Percentiles rank a stretch among this genome's conserved stretches.
Evolutionary conservation across 768 basidiomycete genomes (phyloP).

Genomic region (Rhodotorula graminis): DNA sequence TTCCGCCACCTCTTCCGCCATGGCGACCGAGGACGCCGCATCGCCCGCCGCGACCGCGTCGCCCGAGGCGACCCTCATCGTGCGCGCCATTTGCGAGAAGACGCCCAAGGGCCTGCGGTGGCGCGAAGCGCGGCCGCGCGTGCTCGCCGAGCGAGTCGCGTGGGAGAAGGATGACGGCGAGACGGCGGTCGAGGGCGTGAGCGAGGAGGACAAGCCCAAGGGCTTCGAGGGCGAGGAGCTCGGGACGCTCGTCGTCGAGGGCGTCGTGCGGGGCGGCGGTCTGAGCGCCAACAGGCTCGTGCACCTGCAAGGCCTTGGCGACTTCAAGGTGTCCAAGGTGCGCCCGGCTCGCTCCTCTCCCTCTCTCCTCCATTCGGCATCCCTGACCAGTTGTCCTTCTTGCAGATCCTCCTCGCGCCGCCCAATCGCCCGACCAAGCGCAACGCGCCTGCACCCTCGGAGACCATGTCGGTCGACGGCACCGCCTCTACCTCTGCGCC

Average conservation of each 20-base stretch:
- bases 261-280: constrained; percentile 71
- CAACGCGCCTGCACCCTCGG: constrained; percentile 7
- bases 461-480: constrained; percentile 62
- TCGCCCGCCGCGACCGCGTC: constrained; percentile 46
- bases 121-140: constrained; percentile 72
- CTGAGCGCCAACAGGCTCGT: constrained; percentile 78
- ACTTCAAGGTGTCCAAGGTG: constrained; percentile 78
- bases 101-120: constrained; percentile 72
- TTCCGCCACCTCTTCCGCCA: constrained; percentile 49
- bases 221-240: constrained; percentile 48
- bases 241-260: constrained; percentile 69
- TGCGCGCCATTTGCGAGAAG: constrained; percentile 78
- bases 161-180: constrained; percentile 51
- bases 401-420: constrained; percentile 37
- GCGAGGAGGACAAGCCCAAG: constrained; percentile 10
- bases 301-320: constrained; percentile 80
- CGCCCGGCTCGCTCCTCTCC: constrained; percentile 25
- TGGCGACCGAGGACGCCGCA: constrained; percentile 12
- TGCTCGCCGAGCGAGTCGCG: constrained; percentile 63
- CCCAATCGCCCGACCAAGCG: constrained; percentile 47
- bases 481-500: constrained; percentile 41
- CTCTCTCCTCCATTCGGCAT: too few relatives aligned
- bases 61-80: constrained; percentile 66
- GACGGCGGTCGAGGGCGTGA: neutral
- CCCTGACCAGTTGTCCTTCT: constrained; percentile 5